Conservation (phyloP, 1,139 yeast species). For the Torulaspora pretoriensis region DNA sequence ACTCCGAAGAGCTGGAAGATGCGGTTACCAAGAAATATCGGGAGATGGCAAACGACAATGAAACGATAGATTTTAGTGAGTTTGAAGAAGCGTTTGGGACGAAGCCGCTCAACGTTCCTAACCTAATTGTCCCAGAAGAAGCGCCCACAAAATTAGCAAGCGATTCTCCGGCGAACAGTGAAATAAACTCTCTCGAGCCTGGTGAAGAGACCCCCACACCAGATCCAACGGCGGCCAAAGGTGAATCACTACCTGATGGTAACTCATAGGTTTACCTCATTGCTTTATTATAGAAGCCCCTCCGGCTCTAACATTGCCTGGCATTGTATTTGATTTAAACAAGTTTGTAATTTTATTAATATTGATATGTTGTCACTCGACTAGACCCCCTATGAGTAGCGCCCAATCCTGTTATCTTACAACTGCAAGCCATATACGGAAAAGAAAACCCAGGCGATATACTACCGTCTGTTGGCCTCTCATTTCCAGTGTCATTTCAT, state of each 20-base stretch:
- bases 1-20: slow-evolving; percentile 64
- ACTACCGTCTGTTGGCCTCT: too few relatives aligned
- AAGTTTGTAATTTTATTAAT: too few relatives aligned
- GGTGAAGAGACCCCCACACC: slow-evolving; percentile 4
- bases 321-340: too few relatives aligned
- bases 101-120: slow-evolving; percentile 28
- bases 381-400: too few relatives aligned
- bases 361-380: too few relatives aligned
- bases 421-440: too few relatives aligned
- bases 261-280: not conserved
- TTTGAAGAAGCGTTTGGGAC: slow-evolving; percentile 49
- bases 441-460: too few relatives aligned
- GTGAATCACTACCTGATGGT: not conserved
- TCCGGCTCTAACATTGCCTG: too few relatives aligned
- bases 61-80: slow-evolving; percentile 44
- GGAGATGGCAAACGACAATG: slow-evolving; percentile 36
- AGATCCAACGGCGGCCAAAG: not conserved
- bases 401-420: too few relatives aligned
- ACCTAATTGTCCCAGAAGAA: slow-evolving; percentile 7
- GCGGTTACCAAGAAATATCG: slow-evolving; percentile 39
- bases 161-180: not conserved
- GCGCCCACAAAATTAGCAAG: not conserved
- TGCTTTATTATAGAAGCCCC: too few relatives aligned
- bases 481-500: too few relatives aligned
- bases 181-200: slow-evolving; percentile 4